Evolutionary conservation across 2,329 filamentous ascomycete species (phyloP), one percentile per base, ranked within the genome.

Genomic region (Alternaria panax): DNA sequence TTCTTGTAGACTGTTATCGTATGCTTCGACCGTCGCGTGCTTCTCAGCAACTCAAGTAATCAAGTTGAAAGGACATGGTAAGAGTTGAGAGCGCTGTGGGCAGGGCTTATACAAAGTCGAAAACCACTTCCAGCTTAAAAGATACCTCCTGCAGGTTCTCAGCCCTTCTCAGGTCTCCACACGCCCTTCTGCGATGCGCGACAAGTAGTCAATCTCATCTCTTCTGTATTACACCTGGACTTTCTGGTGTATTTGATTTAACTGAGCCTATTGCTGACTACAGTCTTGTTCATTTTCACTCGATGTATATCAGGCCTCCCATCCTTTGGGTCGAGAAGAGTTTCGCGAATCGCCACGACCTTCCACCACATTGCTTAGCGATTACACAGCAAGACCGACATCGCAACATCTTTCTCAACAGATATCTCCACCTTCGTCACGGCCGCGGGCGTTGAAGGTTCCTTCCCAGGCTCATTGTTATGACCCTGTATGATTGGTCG

Each of bases 1-100:
- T 76, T 45, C 48, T 79, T 54, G 27, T 70, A 1, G 69, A 76
- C 24, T 77, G 76, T 48, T 78, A 76, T 60, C 64, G 66, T 2
- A 75, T 77, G 74, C 59, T 78, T 7, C 67, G 69, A 18, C 69
- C 71, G 2, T 57, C 47, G 12, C 52, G 27, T 25, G 25, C 45
- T 43, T 24, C 20, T 40, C 16, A 51, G 20, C 27, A 30, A 28
- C 9, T 28, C 7, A 20, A 32, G 22, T 52, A 55, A 12, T 30
- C 22, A 7, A 24, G 25, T 6, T 55, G 34, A 56, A 40, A 7
- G 25, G 5, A 16, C 16, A n/a, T 9, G 18, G 18, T 22, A 24
- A 30, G 22, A 20, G 9, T 18, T 7, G 22, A 12, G 11, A 11
- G 11, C 6, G 3, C 36, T 24, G 6, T 36, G 32, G 9, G 18